Conservation (phyloP, 2,329 filamentous ascomycete species). For the Aspergillus flavus region DNA sequence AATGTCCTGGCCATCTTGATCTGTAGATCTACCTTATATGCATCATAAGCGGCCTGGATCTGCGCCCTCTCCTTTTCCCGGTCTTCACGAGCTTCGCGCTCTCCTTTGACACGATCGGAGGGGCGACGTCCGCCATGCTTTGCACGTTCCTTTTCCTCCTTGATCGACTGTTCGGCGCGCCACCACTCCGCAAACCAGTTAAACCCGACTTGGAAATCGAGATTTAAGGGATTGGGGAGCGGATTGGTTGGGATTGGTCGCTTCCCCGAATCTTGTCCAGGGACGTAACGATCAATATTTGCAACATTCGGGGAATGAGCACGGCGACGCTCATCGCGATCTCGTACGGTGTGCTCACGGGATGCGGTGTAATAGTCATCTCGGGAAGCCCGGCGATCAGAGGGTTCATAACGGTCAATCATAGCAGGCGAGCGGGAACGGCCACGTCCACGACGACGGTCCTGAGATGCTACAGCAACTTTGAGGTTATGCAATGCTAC, state of each 20-base stretch:
- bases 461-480: slow-evolving; percentile 36
- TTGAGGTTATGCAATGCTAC: slow-evolving; percentile 2
- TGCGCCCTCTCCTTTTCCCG: slow-evolving; percentile 63
- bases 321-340: slow-evolving; percentile 60
- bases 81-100: slow-evolving; percentile 64
- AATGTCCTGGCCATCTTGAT: slow-evolving; percentile 82
- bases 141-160: slow-evolving; percentile 64
- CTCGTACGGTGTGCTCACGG: slow-evolving; percentile 48
- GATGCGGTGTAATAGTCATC: slow-evolving; percentile 59
- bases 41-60: slow-evolving; percentile 66
- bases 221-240: slow-evolving; percentile 62
- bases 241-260: slow-evolving; percentile 59
- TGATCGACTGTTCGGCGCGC: slow-evolving; percentile 64
- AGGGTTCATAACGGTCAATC: slow-evolving; percentile 67
- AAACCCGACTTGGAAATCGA: slow-evolving; percentile 68
- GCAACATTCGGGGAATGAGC: slow-evolving; percentile 59
- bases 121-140: slow-evolving; percentile 61
- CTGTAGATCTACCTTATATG: slow-evolving; percentile 67
- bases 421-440: slow-evolving; percentile 63
- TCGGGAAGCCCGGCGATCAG: slow-evolving; percentile 52
- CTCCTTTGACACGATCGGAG: slow-evolving; percentile 60
- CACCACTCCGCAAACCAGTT: slow-evolving; percentile 72
- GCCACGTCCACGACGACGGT: slow-evolving; percentile 49
- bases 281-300: slow-evolving; percentile 67
- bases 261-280: slow-evolving; percentile 60